Evolutionary conservation across 768 basidiomycete species (phyloP).

Genomic region (Lactifluus piperatus): DNA sequence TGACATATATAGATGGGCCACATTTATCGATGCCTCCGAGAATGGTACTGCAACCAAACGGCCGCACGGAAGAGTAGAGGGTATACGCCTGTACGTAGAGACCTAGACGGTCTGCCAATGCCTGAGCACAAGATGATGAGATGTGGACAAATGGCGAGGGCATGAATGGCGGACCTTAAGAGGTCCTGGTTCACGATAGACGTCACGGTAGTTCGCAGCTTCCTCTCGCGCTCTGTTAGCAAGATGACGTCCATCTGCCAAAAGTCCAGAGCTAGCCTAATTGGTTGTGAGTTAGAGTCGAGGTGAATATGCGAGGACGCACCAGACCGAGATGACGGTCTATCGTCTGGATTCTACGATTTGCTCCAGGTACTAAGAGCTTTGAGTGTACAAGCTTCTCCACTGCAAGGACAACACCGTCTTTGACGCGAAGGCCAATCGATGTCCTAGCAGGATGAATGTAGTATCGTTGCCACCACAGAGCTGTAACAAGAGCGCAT

Average conservation of each 20-base stretch:
- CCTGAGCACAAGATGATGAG: conserved; percentile 29
- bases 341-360: conserved; percentile 87
- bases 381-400: conserved; percentile 97
- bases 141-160: neutral
- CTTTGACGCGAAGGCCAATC: conserved; percentile 92
- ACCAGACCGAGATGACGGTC: conserved; percentile 94
- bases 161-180: conserved; percentile 52
- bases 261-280: conserved; percentile 86
- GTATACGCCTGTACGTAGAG: conserved; percentile 95
- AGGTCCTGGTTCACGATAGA: conserved; percentile 63
- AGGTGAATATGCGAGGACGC: conserved; percentile 19
- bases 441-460: conserved; percentile 54
- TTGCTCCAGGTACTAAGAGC: conserved; percentile 85
- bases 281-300: neutral
- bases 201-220: conserved; percentile 61
- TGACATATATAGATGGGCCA: conserved; percentile 78
- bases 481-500: conserved; percentile 20
- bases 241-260: conserved; percentile 89
- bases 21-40: conserved; percentile 82
- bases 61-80: conserved; percentile 94
- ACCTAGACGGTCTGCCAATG: conserved; percentile 68
- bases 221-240: conserved; percentile 81
- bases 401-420: conserved; percentile 92
- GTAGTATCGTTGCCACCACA: neutral
- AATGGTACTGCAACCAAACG: conserved; percentile 93